A percentile compares a stretch with the other conserved stretches of the same genome.
phyloP scores from a whole-genome alignment of 177 flowering plant species.

The Tripterygium wilfordii region DNA sequence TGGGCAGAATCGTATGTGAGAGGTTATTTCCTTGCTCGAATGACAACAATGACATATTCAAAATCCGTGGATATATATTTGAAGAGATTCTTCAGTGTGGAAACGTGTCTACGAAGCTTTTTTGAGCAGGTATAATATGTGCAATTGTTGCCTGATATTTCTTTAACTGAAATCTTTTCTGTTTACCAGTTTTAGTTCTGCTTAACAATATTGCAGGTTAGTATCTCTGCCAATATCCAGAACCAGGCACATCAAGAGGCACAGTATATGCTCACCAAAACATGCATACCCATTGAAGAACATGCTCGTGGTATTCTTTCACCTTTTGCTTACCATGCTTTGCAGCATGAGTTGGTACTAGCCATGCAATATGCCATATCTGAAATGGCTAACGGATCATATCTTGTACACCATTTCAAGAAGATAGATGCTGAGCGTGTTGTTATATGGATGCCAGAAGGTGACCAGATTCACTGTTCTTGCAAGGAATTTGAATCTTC shows the following conservation, averaged over 20 bases:
- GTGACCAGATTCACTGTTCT: conserved; percentile 54
- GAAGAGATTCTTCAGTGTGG: conserved; percentile 33
- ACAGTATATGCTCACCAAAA: conserved; percentile 32
- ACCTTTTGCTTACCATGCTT: conserved; percentile 49
- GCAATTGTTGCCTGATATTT: not conserved
- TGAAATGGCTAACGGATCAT: conserved; percentile 52
- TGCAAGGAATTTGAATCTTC: conserved; percentile 66
- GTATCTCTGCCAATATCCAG: conserved; percentile 24
- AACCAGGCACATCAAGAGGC: conserved; percentile 30
- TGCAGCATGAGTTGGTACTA: conserved; percentile 48
- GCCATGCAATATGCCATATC: conserved; percentile 54
- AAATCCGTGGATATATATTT: conserved; percentile 37
- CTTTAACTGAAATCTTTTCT: not conserved
- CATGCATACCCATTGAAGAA: conserved; percentile 59
- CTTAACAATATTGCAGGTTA: conserved; percentile 32
- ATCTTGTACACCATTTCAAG: conserved; percentile 47
- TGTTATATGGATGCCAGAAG: conserved; percentile 53
- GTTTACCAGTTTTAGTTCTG: not conserved
- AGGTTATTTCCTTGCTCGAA: conserved; percentile 42
- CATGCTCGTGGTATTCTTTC: conserved; percentile 51
- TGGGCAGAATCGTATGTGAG: conserved; percentile 44
- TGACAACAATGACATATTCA: conserved; percentile 25
- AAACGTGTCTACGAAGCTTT: conserved; percentile 39
- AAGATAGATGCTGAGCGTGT: conserved; percentile 52
- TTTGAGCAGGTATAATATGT: conserved; percentile 46